Percentiles rank a stretch among this genome's conserved stretches.
Evolutionary conservation across 2,329 filamentous ascomycete species (phyloP).

Genomic region (Dactylella cylindrospora): DNA sequence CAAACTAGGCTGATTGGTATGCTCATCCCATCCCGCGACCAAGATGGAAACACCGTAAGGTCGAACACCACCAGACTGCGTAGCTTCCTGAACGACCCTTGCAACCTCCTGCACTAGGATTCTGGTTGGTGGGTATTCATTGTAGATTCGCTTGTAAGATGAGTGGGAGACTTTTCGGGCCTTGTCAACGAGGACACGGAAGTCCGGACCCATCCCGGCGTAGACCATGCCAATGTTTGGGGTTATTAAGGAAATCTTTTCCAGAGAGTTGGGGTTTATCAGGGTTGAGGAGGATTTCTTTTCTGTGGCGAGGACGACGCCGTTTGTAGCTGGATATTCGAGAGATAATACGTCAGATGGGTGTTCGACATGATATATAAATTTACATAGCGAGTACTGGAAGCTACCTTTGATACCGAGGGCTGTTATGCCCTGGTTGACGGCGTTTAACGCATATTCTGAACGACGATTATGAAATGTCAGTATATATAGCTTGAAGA

Average conservation of each 20-base stretch:
- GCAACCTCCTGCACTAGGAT: constrained; percentile 99
- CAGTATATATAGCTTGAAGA: constrained; percentile 3
- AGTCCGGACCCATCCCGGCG: constrained; percentile 98
- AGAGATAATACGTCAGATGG: constrained; percentile 44
- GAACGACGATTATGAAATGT: constrained; percentile 45
- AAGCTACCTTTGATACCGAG: constrained; percentile 90
- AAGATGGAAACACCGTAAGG: constrained; percentile 95
- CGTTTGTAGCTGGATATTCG: constrained; percentile 76
- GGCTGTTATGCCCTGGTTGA: constrained; percentile 98
- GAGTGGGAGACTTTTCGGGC: constrained; percentile 98
- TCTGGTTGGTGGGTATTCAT: constrained; percentile 98
- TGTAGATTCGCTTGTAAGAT: constrained; percentile 99
- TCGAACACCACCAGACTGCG: constrained; percentile 93
- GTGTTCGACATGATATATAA: neutral
- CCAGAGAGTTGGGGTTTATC: constrained; percentile 89
- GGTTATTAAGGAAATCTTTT: constrained; percentile 96
- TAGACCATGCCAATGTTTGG: constrained; percentile 99
- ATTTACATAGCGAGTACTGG: neutral
- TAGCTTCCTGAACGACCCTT: constrained; percentile 97
- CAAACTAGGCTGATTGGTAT: constrained; percentile 93
- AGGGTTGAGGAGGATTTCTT: constrained; percentile 99
- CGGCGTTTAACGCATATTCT: constrained; percentile 99
- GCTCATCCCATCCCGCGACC: constrained; percentile 95
- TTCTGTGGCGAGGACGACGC: constrained; percentile 96
- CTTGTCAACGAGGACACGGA: constrained; percentile 94